Conservation (phyloP, 2,329 filamentous ascomycete species). For the Curvularia verruculosa region DNA sequence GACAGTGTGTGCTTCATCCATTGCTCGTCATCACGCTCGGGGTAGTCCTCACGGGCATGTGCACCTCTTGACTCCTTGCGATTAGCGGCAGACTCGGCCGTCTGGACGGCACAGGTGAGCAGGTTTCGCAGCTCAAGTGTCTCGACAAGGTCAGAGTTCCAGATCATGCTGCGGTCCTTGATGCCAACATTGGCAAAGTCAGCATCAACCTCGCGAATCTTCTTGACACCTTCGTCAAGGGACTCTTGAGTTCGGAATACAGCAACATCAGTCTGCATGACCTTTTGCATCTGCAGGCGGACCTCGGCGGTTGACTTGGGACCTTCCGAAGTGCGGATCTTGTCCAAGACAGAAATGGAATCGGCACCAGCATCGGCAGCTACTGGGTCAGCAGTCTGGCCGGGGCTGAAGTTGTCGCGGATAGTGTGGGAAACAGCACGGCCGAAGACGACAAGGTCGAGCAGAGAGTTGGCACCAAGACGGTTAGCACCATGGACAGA, state of each 20-base stretch:
- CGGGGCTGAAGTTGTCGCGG: conserved; percentile 89
- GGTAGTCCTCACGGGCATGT: conserved; percentile 95
- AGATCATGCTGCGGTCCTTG: conserved; percentile 99
- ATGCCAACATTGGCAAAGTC: conserved; percentile 84
- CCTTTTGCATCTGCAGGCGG: conserved; percentile 92
- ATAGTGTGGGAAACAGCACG: conserved; percentile 97
- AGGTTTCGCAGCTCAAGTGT: conserved; percentile 94
- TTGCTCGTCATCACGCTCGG: conserved; percentile 90
- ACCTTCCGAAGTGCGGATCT: conserved; percentile 81
- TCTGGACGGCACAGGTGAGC: conserved; percentile 96
- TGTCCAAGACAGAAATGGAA: conserved; percentile 84
- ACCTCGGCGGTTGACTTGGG: conserved; percentile 88
- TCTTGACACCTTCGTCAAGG: conserved; percentile 89
- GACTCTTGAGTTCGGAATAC: conserved; percentile 96
- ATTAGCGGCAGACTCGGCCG: conserved; percentile 85
- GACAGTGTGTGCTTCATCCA: conserved; percentile 99
- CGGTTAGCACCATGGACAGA: conserved; percentile 98
- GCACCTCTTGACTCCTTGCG: conserved; percentile 97
- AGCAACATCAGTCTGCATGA: conserved; percentile 96
- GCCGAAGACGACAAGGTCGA: conserved; percentile 96
- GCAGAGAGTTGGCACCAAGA: conserved; percentile 95
- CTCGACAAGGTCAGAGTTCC: conserved; percentile 97
- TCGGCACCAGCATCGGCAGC: conserved; percentile 86
- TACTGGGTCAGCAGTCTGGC: conserved; percentile 77
- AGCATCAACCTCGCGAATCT: conserved; percentile 83